Conservation (phyloP, 139 green algal species). For the Deuterostichococcus epilithicus region DNA sequence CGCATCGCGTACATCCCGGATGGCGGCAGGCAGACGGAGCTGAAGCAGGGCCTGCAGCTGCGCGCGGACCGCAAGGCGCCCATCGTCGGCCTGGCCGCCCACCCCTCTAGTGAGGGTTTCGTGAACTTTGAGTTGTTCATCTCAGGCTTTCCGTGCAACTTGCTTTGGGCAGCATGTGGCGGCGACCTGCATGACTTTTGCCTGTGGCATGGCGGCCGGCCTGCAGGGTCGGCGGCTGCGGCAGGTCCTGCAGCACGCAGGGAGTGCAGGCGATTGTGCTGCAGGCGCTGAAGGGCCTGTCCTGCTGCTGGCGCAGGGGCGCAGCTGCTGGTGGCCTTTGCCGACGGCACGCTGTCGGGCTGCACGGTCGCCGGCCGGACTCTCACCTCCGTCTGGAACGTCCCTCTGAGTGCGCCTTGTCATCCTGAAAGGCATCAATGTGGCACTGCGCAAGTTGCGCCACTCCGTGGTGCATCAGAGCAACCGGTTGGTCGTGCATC, state of each 20-base stretch:
- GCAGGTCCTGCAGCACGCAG: background rate
- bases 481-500: no score
- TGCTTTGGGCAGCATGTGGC: no score
- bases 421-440: no score
- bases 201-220: no score
- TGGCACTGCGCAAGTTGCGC: no score
- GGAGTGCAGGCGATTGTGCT: background rate
- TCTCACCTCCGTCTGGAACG: constrained; percentile 10
- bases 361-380: constrained; percentile 1
- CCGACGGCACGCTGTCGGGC: constrained; percentile 15
- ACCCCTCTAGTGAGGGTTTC: background rate
- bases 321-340: constrained; percentile 12
- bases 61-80: constrained; percentile 22
- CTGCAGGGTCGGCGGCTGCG: no score
- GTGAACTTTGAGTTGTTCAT: no score
- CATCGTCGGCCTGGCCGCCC: constrained; percentile 17
- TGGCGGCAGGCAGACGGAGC: background rate
- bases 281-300: constrained; percentile 7
- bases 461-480: no score
- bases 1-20: constrained; percentile 5
- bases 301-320: background rate
- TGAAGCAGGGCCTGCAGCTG: constrained; percentile 19
- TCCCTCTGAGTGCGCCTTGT: constrained; percentile 1
- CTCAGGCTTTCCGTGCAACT: no score
- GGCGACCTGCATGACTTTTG: no score